Percentiles rank a stretch among this genome's conserved stretches.
These are phyloP conservation scores for Mortierella sp. DNA, from an alignment of 371 early-diverging fungal genomes.

Conservation along the genomic window DNA sequence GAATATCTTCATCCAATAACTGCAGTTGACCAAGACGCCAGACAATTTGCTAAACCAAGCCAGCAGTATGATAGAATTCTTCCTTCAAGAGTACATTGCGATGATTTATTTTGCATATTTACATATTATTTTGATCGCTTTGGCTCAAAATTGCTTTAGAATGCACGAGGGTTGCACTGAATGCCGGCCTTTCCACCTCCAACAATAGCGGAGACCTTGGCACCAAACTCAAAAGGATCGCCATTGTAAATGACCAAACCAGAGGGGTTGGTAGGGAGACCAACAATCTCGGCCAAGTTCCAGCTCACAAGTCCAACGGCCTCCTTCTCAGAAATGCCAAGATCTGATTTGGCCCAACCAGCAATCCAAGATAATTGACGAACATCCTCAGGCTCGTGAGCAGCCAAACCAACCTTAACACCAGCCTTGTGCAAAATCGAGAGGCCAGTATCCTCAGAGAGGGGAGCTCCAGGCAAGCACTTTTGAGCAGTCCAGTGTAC, in stretches of 20 bases:
- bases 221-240: constrained; percentile 67
- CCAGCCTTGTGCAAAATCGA: constrained; percentile 71
- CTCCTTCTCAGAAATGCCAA: constrained; percentile 67
- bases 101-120: background rate
- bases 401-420: constrained; percentile 75
- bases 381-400: constrained; percentile 68
- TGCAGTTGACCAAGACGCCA: too few relatives aligned
- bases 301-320: constrained; percentile 81
- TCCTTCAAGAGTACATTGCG: too few relatives aligned
- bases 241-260: constrained; percentile 68
- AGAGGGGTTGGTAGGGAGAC: constrained; percentile 45
- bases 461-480: constrained; percentile 72
- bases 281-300: constrained; percentile 75
- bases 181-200: constrained; percentile 64
- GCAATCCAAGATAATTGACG: constrained; percentile 84
- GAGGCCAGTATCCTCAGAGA: constrained; percentile 70
- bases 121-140: background rate
- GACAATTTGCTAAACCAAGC: too few relatives aligned
- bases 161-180: constrained; percentile 54
- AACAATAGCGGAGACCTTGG: constrained; percentile 60
- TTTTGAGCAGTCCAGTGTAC: constrained; percentile 73
- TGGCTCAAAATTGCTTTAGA: constrained; percentile 12
- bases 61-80: too few relatives aligned
- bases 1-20: too few relatives aligned
- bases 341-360: constrained; percentile 73